Evolutionary conservation across 208 protist genomes (phyloP), one percentile per base, ranked within the genome.

Genomic region (Wallacemonas rigidus): DNA sequence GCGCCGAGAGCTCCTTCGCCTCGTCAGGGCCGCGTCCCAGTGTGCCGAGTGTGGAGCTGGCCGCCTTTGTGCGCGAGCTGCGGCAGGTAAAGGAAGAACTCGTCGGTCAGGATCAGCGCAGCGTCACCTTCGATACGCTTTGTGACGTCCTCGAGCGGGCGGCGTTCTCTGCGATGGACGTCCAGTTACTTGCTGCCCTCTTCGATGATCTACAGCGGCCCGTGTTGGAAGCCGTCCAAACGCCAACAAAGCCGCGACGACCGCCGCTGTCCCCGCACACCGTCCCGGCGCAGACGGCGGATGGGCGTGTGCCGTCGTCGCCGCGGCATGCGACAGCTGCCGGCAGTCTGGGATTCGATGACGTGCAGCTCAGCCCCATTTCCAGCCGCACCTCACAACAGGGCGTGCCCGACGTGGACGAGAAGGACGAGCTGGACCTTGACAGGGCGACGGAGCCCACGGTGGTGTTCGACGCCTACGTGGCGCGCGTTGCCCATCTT

Each of bases 401-500:
- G 15, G 55, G 47, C 62, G 56, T 5, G 14, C 35, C 4, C 8
- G 56, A 62, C 36, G 56, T 35, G 51, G 15, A 62, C 35, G 38
- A 5, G 6, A 38, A 62, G 8, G 38, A 44, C 56, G 36, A 26
- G 26, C 26, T 26, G 26, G 26, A 7, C 56, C 36, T 41, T 9
- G 41, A 65, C 0, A 78, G 81, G 2, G 35, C 15, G 64, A 73
- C 71, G 17, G 67, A 74, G 36, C 71, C 74, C 2, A 72, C 38
- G 15, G 84, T 94, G 39, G 65, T 71, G 54, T 95, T 95, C 53
- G 87, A 92, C 62, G 84, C 90, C 12, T 89, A 91, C 61, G 69
- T 92, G 35, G 82, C 86, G 8, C 85, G 90, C 67, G 90, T 95
- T 85, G 72, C 83, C 14, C 87, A 79, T 51, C 82, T 83, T 50